A percentile compares a stretch with the other conserved stretches of the same genome.
Evolutionary conservation across 2,329 filamentous ascomycete species (phyloP).

Genomic region (Aciculosporium take): DNA sequence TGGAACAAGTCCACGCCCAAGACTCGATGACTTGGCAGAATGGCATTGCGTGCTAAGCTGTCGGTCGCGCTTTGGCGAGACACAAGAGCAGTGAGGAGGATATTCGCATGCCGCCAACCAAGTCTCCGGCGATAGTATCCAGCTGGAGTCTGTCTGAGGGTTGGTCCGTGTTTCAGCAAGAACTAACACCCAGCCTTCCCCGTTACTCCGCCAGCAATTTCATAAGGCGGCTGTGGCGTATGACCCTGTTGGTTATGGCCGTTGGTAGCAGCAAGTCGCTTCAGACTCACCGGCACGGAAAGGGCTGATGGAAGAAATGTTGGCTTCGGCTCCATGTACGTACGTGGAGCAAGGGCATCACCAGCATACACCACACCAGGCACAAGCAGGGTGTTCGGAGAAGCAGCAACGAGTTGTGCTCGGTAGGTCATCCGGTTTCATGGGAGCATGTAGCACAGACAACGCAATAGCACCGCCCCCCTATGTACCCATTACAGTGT

Average conservation of each 20-base stretch:
- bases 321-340: no score
- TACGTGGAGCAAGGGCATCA: no score
- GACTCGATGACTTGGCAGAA: no score
- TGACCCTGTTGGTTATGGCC: neutral
- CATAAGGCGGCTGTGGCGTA: no score
- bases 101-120: neutral
- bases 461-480: neutral
- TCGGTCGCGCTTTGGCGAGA: neutral
- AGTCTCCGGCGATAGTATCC: no score
- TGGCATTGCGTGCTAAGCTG: no score
- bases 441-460: constrained; percentile 3
- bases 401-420: constrained; percentile 6
- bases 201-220: neutral
- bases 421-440: constrained; percentile 10
- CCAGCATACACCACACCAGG: constrained; percentile 2
- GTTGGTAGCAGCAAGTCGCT: neutral
- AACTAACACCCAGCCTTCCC: neutral
- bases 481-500: neutral
- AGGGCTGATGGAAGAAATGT: no score
- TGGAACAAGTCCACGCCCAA: no score
- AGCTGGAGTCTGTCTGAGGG: no score
- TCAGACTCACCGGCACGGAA: constrained; percentile 1
- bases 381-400: constrained; percentile 10
- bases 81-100: neutral
- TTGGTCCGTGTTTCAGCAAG: neutral